Evolutionary conservation across 352 stramenopile genomes (phyloP).

Genomic region (Pythium scleroteichum): DNA sequence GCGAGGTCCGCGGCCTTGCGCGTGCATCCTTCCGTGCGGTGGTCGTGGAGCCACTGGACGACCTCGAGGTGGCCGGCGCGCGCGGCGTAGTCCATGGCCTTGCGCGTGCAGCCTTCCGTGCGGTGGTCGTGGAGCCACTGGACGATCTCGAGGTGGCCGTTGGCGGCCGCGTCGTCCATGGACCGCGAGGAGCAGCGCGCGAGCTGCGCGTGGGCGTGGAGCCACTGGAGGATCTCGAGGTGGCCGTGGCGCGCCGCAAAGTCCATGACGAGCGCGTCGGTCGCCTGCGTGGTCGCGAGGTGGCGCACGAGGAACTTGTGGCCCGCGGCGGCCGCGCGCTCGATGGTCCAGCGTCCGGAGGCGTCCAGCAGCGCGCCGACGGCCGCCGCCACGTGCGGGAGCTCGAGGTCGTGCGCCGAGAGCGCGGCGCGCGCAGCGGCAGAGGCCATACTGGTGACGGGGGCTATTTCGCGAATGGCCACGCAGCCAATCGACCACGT

Average conservation of each 20-base stretch:
- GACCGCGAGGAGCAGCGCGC: constrained; percentile 49
- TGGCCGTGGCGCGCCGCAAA: constrained; percentile 69
- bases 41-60: constrained; percentile 57
- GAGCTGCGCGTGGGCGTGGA: constrained; percentile 43
- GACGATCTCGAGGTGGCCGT: constrained; percentile 55
- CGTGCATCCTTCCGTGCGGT: constrained; percentile 52
- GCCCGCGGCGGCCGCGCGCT: constrained; percentile 55
- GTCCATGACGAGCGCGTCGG: constrained; percentile 63
- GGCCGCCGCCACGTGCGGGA: constrained; percentile 55
- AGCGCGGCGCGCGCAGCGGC: constrained; percentile 56
- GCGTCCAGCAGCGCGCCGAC: constrained; percentile 56
- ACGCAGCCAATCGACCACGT: not conserved
- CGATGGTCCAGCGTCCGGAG: constrained; percentile 59
- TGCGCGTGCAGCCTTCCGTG: constrained; percentile 62
- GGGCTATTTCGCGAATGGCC: constrained; percentile 11
- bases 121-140: constrained; percentile 73
- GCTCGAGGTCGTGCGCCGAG: constrained; percentile 43
- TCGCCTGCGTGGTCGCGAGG: constrained; percentile 39
- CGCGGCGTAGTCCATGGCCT: constrained; percentile 67
- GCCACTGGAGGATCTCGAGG: constrained; percentile 74
- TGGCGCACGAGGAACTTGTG: constrained; percentile 74
- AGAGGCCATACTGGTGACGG: constrained; percentile 43
- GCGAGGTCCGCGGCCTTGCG: constrained; percentile 56
- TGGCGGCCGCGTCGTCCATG: constrained; percentile 70
- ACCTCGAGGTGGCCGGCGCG: constrained; percentile 51